A percentile compares a stretch with the other conserved stretches of the same genome.
These are phyloP conservation scores for Scedosporium aurantiacum DNA, from an alignment of 2,329 filamentous ascomycete species.

Conservation along the genomic window DNA sequence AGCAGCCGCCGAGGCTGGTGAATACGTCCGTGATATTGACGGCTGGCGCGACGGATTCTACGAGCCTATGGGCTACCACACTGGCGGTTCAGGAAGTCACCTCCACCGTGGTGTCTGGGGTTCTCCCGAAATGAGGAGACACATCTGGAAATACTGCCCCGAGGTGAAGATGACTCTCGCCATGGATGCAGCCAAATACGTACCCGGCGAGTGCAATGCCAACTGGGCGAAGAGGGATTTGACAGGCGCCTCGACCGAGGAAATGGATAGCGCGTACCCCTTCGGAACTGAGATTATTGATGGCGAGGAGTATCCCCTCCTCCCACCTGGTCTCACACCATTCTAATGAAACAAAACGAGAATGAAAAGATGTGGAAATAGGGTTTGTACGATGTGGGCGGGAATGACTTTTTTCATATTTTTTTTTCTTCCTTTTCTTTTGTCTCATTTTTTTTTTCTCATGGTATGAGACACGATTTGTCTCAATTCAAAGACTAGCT, in stretches of 20 bases:
- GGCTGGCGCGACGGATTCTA: slow-evolving; percentile 41
- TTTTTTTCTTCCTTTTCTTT: background rate
- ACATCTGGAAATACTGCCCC: slow-evolving; percentile 46
- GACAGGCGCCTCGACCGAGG: slow-evolving; percentile 7
- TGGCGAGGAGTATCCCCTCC: slow-evolving; percentile 26
- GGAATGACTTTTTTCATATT: background rate
- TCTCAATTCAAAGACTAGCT: too few relatives aligned
- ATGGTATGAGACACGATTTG: background rate
- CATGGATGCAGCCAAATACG: slow-evolving; percentile 41
- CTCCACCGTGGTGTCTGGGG: slow-evolving; percentile 39
- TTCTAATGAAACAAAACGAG: background rate
- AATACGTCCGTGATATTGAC: slow-evolving; percentile 31
- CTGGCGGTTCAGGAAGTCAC: slow-evolving; percentile 34
- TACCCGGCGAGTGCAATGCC: slow-evolving; percentile 34
- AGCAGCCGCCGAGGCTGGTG: slow-evolving; percentile 19
- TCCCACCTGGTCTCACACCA: slow-evolving; percentile 20
- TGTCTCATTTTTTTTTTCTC: background rate
- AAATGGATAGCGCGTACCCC: slow-evolving; percentile 14
- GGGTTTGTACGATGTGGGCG: too few relatives aligned
- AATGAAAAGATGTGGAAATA: too few relatives aligned
- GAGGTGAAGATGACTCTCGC: slow-evolving; percentile 46
- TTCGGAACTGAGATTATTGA: slow-evolving; percentile 28
- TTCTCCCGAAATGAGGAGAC: slow-evolving; percentile 30
- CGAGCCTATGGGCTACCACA: slow-evolving; percentile 49
- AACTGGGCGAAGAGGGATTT: slow-evolving; percentile 31